These are phyloP conservation scores for Triangularia verruculosa DNA, from an alignment of 2,329 filamentous ascomycete genomes.

Conservation along the genomic window DNA sequence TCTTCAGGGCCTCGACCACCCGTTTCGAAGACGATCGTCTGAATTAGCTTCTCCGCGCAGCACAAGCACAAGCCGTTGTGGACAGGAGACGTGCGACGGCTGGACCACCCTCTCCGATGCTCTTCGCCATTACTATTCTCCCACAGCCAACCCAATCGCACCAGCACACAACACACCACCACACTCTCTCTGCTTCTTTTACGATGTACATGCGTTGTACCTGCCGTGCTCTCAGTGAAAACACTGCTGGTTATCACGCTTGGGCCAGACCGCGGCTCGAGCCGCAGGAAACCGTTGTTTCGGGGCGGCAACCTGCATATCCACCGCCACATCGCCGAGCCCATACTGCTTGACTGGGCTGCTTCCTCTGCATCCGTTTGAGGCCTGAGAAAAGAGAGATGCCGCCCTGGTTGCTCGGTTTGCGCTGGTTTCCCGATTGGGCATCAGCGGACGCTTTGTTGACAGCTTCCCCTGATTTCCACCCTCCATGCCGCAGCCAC, in stretches of 20 bases:
- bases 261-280: slow-evolving; percentile 22
- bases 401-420: not conserved
- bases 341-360: slow-evolving; percentile 10
- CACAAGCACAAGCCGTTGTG: slow-evolving; percentile 23
- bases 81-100: slow-evolving; percentile 18
- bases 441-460: slow-evolving; percentile 2
- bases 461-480: not conserved
- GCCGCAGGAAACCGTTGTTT: slow-evolving; percentile 27
- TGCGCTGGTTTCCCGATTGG: slow-evolving; percentile 8
- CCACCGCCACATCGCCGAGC: slow-evolving; percentile 23
- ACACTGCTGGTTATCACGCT: slow-evolving; percentile 12
- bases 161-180: slow-evolving; percentile 5
- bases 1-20: not conserved
- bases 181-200: slow-evolving; percentile 2
- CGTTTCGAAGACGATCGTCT: slow-evolving; percentile 13
- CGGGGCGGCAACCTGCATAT: slow-evolving; percentile 28
- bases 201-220: not conserved
- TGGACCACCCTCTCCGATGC: slow-evolving; percentile 14
- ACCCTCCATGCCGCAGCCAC: not conserved
- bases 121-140: not conserved
- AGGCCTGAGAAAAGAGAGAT: not conserved
- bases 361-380: not conserved
- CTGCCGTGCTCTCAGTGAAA: slow-evolving; percentile 13
- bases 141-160: slow-evolving; percentile 3
- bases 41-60: slow-evolving; percentile 20